These are phyloP conservation scores for Alternaria alternata DNA, from an alignment of 2,329 filamentous ascomycete species.

Conservation along the genomic window DNA sequence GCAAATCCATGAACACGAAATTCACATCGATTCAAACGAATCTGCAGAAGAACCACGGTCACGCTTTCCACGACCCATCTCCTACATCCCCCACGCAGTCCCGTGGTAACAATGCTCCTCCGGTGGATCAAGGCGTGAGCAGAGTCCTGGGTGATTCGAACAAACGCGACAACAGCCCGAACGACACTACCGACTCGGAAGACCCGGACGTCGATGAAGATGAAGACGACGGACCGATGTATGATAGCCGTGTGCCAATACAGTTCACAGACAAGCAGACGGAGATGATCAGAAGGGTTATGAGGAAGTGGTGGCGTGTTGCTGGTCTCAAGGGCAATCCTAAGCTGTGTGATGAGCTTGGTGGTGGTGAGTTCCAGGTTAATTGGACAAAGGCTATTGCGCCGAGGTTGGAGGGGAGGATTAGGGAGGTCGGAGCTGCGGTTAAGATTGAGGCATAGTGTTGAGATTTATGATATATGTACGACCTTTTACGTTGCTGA, in stretches of 20 bases:
- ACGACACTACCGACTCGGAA: slow-evolving; percentile 11
- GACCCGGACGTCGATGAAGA: slow-evolving; percentile 50
- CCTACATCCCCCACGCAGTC: slow-evolving; percentile 33
- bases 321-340: slow-evolving; percentile 66
- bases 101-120: not conserved
- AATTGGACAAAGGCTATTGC: slow-evolving; percentile 84
- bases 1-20: slow-evolving; percentile 67
- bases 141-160: slow-evolving; percentile 11
- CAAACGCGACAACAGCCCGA: not conserved
- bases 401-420: slow-evolving; percentile 79
- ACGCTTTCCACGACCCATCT: slow-evolving; percentile 57
- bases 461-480: not conserved
- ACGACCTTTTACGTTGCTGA: not conserved
- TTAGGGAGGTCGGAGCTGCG: slow-evolving; percentile 52
- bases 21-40: slow-evolving; percentile 72
- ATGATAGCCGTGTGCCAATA: slow-evolving; percentile 57
- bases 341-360: slow-evolving; percentile 62
- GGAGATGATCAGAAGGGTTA: slow-evolving; percentile 72
- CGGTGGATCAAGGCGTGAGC: slow-evolving; percentile 25
- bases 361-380: slow-evolving; percentile 66
- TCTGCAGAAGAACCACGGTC: slow-evolving; percentile 62
- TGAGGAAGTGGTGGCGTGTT: slow-evolving; percentile 75
- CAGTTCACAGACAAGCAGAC: slow-evolving; percentile 53
- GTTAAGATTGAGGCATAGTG: not conserved
- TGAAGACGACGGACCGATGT: slow-evolving; percentile 51